Evolutionary conservation across 768 basidiomycete genomes (phyloP).

Genomic region (Hericium erinaceus): DNA sequence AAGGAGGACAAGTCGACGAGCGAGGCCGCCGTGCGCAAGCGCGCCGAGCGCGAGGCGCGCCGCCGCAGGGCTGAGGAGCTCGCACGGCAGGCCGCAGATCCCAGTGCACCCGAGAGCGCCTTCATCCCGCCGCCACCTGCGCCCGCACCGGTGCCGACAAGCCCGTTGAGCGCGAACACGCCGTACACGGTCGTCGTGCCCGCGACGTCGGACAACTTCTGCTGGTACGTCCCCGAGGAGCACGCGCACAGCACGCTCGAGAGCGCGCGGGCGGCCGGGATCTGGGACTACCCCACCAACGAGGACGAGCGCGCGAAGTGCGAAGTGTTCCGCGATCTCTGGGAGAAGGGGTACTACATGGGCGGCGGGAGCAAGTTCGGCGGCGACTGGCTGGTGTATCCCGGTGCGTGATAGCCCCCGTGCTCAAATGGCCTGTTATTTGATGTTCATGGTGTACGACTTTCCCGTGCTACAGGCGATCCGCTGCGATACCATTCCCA

Average conservation of each 20-base stretch:
- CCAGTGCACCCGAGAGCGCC: neutral
- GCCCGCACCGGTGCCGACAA: no score
- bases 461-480: constrained; percentile 48
- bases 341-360: constrained; percentile 80
- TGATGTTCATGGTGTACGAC: neutral
- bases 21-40: constrained; percentile 60
- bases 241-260: constrained; percentile 45
- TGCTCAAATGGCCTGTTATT: neutral
- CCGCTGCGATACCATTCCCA: constrained; percentile 96
- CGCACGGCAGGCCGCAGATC: neutral
- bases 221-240: constrained; percentile 54
- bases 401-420: constrained; percentile 44
- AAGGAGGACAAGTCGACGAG: constrained; percentile 31
- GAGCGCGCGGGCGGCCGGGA: constrained; percentile 51
- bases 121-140: constrained; percentile 4
- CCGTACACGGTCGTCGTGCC: constrained; percentile 57
- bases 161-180: constrained; percentile 7
- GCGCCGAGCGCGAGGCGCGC: constrained; percentile 57
- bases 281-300: constrained; percentile 71
- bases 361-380: constrained; percentile 91
- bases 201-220: constrained; percentile 47
- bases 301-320: constrained; percentile 65
- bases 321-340: constrained; percentile 69
- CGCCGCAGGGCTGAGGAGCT: neutral
- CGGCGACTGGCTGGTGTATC: constrained; percentile 93